These are phyloP conservation scores for Novakomyces olei DNA, from an alignment of 805 yeast genomes.

Conservation along the genomic window DNA sequence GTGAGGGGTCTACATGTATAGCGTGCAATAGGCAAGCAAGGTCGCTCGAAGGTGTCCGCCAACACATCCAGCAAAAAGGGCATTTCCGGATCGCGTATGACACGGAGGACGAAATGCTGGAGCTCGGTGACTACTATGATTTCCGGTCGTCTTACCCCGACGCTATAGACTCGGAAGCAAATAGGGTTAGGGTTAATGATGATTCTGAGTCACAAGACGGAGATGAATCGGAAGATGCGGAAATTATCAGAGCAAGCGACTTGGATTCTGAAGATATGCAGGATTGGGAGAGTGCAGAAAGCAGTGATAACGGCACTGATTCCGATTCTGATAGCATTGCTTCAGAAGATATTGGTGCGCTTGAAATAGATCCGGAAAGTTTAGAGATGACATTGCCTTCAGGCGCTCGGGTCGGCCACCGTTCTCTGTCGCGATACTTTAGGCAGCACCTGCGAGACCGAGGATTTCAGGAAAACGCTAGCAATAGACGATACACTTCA, in stretches of 20 bases:
- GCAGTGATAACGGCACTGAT: slow-evolving; percentile 10
- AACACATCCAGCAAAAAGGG: slow-evolving; percentile 65
- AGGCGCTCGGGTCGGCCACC: slow-evolving; percentile 63
- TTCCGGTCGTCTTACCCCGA: slow-evolving; percentile 41
- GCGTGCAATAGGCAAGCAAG: slow-evolving; percentile 71
- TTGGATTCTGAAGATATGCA: slow-evolving; percentile 12
- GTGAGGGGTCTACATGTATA: slow-evolving; percentile 64
- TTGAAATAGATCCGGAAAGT: slow-evolving; percentile 32
- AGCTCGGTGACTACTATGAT: slow-evolving; percentile 65
- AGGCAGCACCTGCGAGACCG: slow-evolving; percentile 44
- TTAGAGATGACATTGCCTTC: slow-evolving; percentile 44
- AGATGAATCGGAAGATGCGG: slow-evolving; percentile 17
- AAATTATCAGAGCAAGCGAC: slow-evolving; percentile 17
- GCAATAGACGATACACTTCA: too few species aligned
- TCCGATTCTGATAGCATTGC: slow-evolving; percentile 12
- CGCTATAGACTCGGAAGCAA: slow-evolving; percentile 15
- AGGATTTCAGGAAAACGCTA: too few species aligned
- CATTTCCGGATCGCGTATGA: slow-evolving; percentile 86
- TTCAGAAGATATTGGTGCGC: slow-evolving; percentile 2
- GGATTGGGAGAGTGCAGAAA: slow-evolving; percentile 5
- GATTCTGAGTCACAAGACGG: slow-evolving; percentile 18
- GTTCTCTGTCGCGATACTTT: slow-evolving; percentile 48
- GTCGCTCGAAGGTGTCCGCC: slow-evolving; percentile 64
- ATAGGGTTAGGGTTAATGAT: slow-evolving; percentile 13
- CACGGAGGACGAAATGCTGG: slow-evolving; percentile 48